phyloP scores from a whole-genome alignment of 1,139 yeast species.

The Pichia sp. region DNA sequence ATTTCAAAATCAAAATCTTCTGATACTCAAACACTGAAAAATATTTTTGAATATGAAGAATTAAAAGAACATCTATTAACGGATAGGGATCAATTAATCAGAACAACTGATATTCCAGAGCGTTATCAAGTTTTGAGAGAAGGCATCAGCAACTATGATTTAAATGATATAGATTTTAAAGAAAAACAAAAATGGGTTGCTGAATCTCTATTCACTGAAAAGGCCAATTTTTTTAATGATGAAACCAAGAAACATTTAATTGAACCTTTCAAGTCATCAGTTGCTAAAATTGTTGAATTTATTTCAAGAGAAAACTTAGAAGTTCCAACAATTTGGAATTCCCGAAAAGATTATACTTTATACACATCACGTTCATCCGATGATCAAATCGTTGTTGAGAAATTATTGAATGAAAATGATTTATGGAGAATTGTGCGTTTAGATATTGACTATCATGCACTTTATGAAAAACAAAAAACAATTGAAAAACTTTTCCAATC shows the following conservation, averaged over 20 bases:
- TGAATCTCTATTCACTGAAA: slow-evolving; percentile 49
- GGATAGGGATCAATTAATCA: slow-evolving; percentile 81
- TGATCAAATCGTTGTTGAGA: slow-evolving; percentile 43
- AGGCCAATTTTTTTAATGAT: slow-evolving; percentile 33
- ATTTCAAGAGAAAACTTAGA: slow-evolving; percentile 74
- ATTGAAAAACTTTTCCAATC: slow-evolving; percentile 53
- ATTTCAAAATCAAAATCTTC: slow-evolving; percentile 41
- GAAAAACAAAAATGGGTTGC: slow-evolving; percentile 78
- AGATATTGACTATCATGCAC: slow-evolving; percentile 84
- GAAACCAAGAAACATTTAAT: slow-evolving; percentile 35
- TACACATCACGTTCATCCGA: slow-evolving; percentile 43
- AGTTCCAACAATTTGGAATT: slow-evolving; percentile 96
- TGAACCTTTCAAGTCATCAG: slow-evolving; percentile 62
- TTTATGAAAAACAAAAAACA: slow-evolving; percentile 67
- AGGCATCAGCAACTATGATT: slow-evolving; percentile 55
- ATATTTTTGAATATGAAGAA: slow-evolving; percentile 92
- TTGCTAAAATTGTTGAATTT: slow-evolving; percentile 69
- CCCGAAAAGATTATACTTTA: slow-evolving; percentile 81
- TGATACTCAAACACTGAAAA: slow-evolving; percentile 49
- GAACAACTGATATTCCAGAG: slow-evolving; percentile 88
- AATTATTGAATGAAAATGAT: slow-evolving; percentile 70
- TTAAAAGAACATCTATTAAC: slow-evolving; percentile 85
- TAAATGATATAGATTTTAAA: slow-evolving; percentile 61
- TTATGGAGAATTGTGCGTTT: slow-evolving; percentile 85
- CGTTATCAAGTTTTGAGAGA: slow-evolving; percentile 76